These are phyloP conservation scores for Poronia punctata DNA, from an alignment of 495 filamentous ascomycete species.

Conservation along the genomic window DNA sequence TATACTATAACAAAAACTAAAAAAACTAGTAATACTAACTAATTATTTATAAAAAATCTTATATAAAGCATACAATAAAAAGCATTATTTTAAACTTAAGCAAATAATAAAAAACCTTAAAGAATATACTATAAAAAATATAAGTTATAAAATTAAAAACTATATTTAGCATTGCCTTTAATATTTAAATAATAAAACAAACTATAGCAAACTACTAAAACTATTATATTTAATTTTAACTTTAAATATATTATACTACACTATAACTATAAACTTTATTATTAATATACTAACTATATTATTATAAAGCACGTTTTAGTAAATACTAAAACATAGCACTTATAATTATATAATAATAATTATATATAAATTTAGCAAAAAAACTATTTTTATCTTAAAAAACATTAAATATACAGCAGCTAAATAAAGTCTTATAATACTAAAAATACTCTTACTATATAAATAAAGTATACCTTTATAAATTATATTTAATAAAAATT, in stretches of 20 bases:
- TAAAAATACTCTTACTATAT: not conserved
- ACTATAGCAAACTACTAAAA: not conserved
- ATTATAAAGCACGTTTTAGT: not conserved
- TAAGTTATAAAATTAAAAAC: not conserved
- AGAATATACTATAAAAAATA: not conserved
- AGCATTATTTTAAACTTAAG: not conserved
- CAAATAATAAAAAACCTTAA: constrained; percentile 1
- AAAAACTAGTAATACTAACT: not conserved
- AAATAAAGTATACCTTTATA: not conserved
- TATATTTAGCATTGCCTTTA: not conserved
- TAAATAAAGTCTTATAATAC: not conserved
- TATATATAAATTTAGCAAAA: constrained; percentile 1
- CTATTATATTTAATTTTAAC: not conserved
- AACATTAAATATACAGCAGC: not conserved
- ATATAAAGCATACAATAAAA: constrained; percentile 1
- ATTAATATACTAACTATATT: not conserved
- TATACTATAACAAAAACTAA: not conserved
- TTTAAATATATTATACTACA: not conserved
- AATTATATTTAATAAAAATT: not conserved
- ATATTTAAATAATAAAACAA: not conserved
- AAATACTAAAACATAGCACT: not conserved
- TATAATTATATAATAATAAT: not conserved
- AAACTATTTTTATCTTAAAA: not conserved
- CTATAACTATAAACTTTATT: not conserved
- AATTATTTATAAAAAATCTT: not conserved